Evolutionary conservation across 2,329 filamentous ascomycete species (phyloP), one percentile per base, ranked within the genome.

Genomic region (Clonostachys solani): DNA sequence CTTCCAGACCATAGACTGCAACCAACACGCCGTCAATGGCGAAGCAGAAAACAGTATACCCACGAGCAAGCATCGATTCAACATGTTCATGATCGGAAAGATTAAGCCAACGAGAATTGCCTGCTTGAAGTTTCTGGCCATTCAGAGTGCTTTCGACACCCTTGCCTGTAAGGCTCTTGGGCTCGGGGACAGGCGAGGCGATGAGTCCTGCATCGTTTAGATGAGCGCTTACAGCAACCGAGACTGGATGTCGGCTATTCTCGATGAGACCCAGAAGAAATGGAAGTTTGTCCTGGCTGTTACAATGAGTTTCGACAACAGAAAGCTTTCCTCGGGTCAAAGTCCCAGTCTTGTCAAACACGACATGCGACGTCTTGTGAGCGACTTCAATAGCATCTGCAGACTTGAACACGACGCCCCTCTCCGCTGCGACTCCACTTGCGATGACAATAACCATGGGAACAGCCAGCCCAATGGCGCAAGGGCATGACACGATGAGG

Each of bases 281-380:
- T 12, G 59, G 56, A 15, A 53, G 49, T 16, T 52, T 57, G 44
- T 56, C 49, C 5, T 48, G 19, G n/a, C 47, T 49, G 33, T 60
- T 45, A 8, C 50, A 52, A 13, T 60, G 48, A 16, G 56, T 48
- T 15, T 53, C 50, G 13, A 56, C 40, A 19, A 64, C 60, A 16
- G 58, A 55, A 10, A 66, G 56, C 13, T 69, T 64, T 0, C 73
- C 78, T 23, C 67, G 63, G 0, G 81, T 84, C 18, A 86, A 62
- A 1, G 80, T 86, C 1, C 83, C 81, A 1, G 81, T 86, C 64
- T 85, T 86, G 66, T 86, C 80, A 50, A 86, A 82, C 1, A 85
- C 69, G 4, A 83, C 67, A 52, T 81, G 73, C 0, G 74, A 77
- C 4, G 72, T 65, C 46, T 77, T 79, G 38, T 68, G 66, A 3